phyloP scores from a whole-genome alignment of 2,329 filamentous ascomycete species.

The Ceratocystis albifundus region DNA sequence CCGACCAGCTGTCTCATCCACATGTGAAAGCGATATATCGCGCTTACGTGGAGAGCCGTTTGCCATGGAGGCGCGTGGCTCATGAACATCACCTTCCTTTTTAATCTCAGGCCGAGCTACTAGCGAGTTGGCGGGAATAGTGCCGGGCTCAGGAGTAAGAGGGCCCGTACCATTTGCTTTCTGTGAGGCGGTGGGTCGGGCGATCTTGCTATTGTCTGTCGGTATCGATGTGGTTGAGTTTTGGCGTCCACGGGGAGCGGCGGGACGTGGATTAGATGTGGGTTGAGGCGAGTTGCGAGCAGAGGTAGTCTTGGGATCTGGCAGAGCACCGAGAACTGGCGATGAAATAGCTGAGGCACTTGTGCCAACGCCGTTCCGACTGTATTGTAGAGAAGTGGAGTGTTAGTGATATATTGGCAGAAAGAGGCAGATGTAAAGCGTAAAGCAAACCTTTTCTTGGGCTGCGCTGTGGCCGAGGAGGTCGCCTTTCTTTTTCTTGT shows the following conservation, averaged over 20 bases:
- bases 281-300: conserved; percentile 18
- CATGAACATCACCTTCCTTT: conserved; percentile 38
- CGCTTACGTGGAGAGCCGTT: conserved; percentile 20
- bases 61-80: conserved; percentile 24
- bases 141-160: conserved; percentile 32
- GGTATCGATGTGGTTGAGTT: conserved; percentile 54
- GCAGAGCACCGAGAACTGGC: conserved; percentile 57
- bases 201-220: conserved; percentile 40
- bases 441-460: conserved; percentile 62
- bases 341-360: conserved; percentile 66
- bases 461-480: conserved; percentile 52
- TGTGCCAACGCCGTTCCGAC: conserved; percentile 34
- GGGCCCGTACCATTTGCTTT: conserved; percentile 45
- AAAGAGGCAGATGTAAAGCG: conserved; percentile 26
- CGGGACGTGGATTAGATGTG: conserved; percentile 44
- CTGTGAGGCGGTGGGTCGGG: conserved; percentile 50
- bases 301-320: conserved; percentile 43
- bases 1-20: conserved; percentile 22
- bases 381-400: conserved; percentile 22
- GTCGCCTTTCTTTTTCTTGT: conserved; percentile 62
- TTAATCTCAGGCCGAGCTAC: conserved; percentile 26
- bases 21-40: conserved; percentile 10
- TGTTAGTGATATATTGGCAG: not conserved
- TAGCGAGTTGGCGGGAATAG: conserved; percentile 28
- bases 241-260: conserved; percentile 61